phyloP scores from a whole-genome alignment of 441 rosid species.

The Adansonia grandidieri region DNA sequence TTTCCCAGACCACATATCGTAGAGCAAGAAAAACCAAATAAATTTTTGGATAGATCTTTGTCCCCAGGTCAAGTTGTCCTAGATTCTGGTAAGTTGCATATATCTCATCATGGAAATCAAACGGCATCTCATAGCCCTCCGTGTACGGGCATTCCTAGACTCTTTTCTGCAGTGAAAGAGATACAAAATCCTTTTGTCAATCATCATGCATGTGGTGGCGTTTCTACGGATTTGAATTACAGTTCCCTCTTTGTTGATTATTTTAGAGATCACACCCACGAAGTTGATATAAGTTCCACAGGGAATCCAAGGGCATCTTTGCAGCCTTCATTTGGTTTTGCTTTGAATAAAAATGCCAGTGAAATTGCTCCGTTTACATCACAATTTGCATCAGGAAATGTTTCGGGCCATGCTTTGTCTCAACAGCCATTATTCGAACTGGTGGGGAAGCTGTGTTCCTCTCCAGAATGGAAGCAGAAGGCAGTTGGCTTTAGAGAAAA shows the following conservation, averaged over 20 bases:
- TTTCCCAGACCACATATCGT: constrained; percentile 28
- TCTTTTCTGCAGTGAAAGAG: constrained; percentile 26
- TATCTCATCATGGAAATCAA: constrained; percentile 32
- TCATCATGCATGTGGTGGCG: constrained; percentile 25
- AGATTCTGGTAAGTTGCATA: constrained; percentile 22
- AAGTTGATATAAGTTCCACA: constrained; percentile 33
- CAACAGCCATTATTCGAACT: constrained; percentile 34
- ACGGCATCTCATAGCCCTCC: constrained; percentile 19
- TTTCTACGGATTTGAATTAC: constrained; percentile 30
- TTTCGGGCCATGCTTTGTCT: constrained; percentile 27
- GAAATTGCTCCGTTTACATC: constrained; percentile 30
- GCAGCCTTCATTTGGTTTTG: constrained; percentile 32
- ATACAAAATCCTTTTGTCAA: constrained; percentile 27
- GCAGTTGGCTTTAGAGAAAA: constrained; percentile 35
- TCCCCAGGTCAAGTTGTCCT: constrained; percentile 29
- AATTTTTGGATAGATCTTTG: constrained; percentile 31
- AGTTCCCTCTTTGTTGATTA: constrained; percentile 26
- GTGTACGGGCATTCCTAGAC: constrained; percentile 27
- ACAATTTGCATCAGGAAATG: constrained; percentile 32
- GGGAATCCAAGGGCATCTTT: constrained; percentile 28
- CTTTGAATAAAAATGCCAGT: constrained; percentile 34
- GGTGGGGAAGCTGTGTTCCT: constrained; percentile 25
- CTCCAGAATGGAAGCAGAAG: constrained; percentile 39
- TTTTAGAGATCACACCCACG: constrained; percentile 32
- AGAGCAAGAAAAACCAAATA: constrained; percentile 35